These are phyloP conservation scores for Morella rubra DNA, from an alignment of 306 rosid species.

Conservation along the genomic window DNA sequence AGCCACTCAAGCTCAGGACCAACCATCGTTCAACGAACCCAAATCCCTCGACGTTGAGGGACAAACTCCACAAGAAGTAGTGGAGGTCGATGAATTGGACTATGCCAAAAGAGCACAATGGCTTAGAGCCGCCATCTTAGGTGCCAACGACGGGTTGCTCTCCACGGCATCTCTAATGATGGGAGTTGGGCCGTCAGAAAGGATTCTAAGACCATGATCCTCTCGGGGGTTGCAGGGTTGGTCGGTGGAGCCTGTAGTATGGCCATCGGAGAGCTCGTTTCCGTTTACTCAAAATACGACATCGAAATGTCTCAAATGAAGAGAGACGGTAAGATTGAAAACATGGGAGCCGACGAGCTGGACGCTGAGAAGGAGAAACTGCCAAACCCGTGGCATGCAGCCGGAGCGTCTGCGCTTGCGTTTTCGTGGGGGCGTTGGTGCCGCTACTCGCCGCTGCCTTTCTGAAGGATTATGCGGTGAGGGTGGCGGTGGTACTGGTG, in stretches of 20 bases:
- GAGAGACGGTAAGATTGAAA: neutral
- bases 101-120: slow-evolving; percentile 21
- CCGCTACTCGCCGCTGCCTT: too few species aligned
- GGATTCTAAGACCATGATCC: slow-evolving; percentile 9
- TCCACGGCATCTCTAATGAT: slow-evolving; percentile 19
- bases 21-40: neutral
- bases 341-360: neutral
- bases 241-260: slow-evolving; percentile 24
- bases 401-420: slow-evolving; percentile 13
- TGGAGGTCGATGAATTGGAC: neutral
- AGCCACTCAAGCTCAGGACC: neutral
- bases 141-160: slow-evolving; percentile 24
- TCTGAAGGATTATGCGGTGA: too few species aligned
- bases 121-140: slow-evolving; percentile 20
- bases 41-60: slow-evolving; percentile 6
- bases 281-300: slow-evolving; percentile 14
- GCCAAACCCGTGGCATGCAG: slow-evolving; percentile 17
- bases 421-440: neutral
- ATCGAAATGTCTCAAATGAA: slow-evolving; percentile 17
- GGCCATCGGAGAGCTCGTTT: slow-evolving; percentile 22
- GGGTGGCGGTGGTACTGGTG: neutral
- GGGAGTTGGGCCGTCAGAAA: slow-evolving; percentile 18
- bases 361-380: neutral
- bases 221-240: slow-evolving; percentile 20
- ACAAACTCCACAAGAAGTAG: neutral